Evolutionary conservation across 2,329 filamentous ascomycete genomes (phyloP), one percentile per base, ranked within the genome.

Genomic region (Xylaria polymorpha): DNA sequence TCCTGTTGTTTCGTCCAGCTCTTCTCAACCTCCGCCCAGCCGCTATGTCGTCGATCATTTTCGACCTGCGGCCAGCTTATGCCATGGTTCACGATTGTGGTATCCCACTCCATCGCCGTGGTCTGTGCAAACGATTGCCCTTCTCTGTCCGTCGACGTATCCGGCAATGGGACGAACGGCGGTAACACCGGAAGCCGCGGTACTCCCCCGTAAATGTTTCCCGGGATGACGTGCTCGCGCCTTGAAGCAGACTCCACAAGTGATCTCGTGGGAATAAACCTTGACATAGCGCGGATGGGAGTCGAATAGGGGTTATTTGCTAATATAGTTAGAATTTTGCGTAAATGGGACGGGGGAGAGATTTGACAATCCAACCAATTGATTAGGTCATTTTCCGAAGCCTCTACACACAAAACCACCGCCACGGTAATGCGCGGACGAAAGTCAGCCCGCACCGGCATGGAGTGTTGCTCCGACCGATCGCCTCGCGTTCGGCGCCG

Each of bases 1-100:
- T 50, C n/a, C 25, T 67, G 57, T 39, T 69, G 65, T 18, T 37
- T 61, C 12, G 29, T 56, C 76, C 76, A 77, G 48, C 64, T 64
- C 69, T 64, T 74, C 64, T 77, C 75, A 10, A 77, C 75, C 7
- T 72, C 66, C 12, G 72, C 73, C 76, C 75, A 77, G 6, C 76
- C 76, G 51, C 73, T 77, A 12, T 77, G 74, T 5, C 75, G 71
- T 32, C 74, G 71, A 43, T 78, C 75, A 5, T 65, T 66, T 0
- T 64, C 48, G 6, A 73, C 55, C 25, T 58, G 58, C 18, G 71
- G 53, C 72, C 67, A 73, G 20, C 69, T 58, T 20, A 66, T 58
- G 5, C 39, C 32, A 20, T 71, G 71, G 18, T 66, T 66, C 3
- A 77, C 56, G 2, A 74, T 14, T 1, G 60, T 67, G 10, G 76